These are phyloP conservation scores for Podila verticillata DNA, from an alignment of 192 early-diverging fungal species.

Conservation along the genomic window DNA sequence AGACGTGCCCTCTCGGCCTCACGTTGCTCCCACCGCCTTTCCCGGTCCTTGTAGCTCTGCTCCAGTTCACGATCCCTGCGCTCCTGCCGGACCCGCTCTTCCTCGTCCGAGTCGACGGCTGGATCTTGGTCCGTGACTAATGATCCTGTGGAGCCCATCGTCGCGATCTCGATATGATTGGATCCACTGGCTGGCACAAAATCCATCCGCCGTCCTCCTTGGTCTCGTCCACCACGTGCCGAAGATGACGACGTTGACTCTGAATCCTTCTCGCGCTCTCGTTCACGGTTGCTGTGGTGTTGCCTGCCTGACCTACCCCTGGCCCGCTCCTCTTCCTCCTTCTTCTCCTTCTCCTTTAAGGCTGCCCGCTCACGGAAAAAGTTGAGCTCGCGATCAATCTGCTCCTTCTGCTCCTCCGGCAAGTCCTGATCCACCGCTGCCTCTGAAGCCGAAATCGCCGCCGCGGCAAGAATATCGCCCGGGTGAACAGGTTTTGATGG, in stretches of 20 bases:
- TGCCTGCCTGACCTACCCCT: constrained; percentile 24
- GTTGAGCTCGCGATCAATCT: constrained; percentile 66
- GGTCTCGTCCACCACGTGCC: constrained; percentile 23
- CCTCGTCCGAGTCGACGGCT: constrained; percentile 40
- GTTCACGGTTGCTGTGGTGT: constrained; percentile 41
- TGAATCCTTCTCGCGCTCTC: constrained; percentile 6
- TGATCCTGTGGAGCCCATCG: constrained; percentile 31
- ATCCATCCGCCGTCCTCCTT: constrained; percentile 35
- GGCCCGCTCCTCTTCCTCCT: constrained; percentile 58
- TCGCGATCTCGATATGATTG: constrained; percentile 57
- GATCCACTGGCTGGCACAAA: constrained; percentile 60
- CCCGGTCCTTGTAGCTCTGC: constrained; percentile 54
- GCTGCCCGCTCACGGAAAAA: constrained; percentile 72
- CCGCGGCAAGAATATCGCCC: constrained; percentile 29
- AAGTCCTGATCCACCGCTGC: constrained; percentile 52
- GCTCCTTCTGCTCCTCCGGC: constrained; percentile 65
- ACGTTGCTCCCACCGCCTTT: constrained; percentile 69
- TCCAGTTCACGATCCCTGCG: constrained; percentile 36
- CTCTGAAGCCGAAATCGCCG: constrained; percentile 52
- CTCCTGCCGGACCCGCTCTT: constrained; percentile 38
- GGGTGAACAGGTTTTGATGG: constrained; percentile 15
- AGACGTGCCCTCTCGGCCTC: constrained; percentile 59
- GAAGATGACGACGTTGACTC: not conserved
- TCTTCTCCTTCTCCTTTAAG: constrained; percentile 61
- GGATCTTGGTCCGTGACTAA: constrained; percentile 52